Evolutionary conservation across 441 rosid species (phyloP), one percentile per base, ranked within the genome.

Genomic region (Euphorbia celastroides): DNA sequence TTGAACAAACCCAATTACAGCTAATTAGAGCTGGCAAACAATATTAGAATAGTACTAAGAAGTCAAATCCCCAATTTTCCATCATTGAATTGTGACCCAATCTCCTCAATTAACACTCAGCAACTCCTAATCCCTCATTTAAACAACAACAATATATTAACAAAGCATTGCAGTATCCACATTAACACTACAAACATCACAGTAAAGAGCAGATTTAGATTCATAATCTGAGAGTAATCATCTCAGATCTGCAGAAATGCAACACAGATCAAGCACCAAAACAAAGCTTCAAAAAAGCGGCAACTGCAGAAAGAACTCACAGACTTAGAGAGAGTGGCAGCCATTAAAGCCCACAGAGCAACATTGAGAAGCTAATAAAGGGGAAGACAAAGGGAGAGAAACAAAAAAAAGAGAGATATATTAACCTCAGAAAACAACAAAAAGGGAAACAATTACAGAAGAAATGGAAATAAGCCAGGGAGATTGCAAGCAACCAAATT

Each of bases 211-310:
- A 34, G 38, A 20, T 64, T 36, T 31, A 62, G 51, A 64, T 51
- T 64, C 25, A 55, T 2, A 34, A 66, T 22, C 23, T 11, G 63
- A 73, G 10, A 20, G 38, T 7, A 54, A 63, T 44, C 59, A 36
- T 65, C 26, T 67, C 80, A 77, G 86, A 82, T 80, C 82, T 74
- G 70, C 68, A 57, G 48, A 25, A 62, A 19, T 31, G 10, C 7
- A 17, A 60, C n/a, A 57, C 60, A 1, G 51, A 19, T 10, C 74
- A 19, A 20, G 20, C 50, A 34, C 38, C 38, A 34, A 34, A 34
- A 34, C 38, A 34, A 34, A 34, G 9, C 4, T 3, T 34, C 9
- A 34, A 34, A 34, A 34, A 16, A 23, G 20, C 50, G 20, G 36
- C 50, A 17, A 5, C 32, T 34, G 17, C 16, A 62, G n/a, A 4